These are phyloP conservation scores for Escallonia rubra DNA, from an alignment of 129 eudicot species.

Conservation along the genomic window DNA sequence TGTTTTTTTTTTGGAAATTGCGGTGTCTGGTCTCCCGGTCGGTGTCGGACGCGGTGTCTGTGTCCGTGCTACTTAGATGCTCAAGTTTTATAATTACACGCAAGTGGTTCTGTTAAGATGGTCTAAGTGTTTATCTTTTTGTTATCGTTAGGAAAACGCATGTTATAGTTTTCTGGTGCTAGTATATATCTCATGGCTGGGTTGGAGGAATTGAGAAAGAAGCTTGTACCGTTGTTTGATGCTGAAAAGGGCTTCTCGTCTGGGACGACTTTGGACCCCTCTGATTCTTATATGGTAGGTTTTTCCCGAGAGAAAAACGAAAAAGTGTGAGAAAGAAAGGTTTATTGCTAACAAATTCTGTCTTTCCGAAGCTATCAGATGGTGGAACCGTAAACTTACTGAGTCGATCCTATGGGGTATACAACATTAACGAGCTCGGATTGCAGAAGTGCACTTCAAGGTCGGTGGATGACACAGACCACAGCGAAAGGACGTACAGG, in stretches of 20 bases:
- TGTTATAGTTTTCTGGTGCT: slow-evolving; percentile 16
- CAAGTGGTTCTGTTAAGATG: slow-evolving; percentile 1
- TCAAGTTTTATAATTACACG: neutral
- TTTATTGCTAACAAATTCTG: neutral
- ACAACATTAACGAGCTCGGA: slow-evolving; percentile 93
- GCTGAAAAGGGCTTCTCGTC: slow-evolving; percentile 96
- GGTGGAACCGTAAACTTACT: slow-evolving; percentile 87
- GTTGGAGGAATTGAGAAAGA: slow-evolving; percentile 84
- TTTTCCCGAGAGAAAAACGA: neutral
- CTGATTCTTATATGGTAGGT: slow-evolving; percentile 69
- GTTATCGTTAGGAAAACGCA: slow-evolving; percentile 14
- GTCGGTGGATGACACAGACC: slow-evolving; percentile 49
- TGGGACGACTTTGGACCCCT: slow-evolving; percentile 62
- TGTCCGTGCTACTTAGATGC: too few relatives aligned
- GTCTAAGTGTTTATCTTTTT: slow-evolving; percentile 3
- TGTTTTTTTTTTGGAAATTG: too few relatives aligned
- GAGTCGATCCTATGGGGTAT: slow-evolving; percentile 88
- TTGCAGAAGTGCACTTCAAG: slow-evolving; percentile 83
- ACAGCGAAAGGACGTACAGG: slow-evolving; percentile 66
- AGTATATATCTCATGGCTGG: slow-evolving; percentile 56
- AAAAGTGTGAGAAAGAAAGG: neutral
- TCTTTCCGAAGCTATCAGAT: slow-evolving; percentile 56
- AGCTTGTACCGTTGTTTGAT: slow-evolving; percentile 90
- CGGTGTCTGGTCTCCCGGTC: too few relatives aligned
- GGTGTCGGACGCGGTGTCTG: too few relatives aligned